phyloP scores from a whole-genome alignment of 2,329 filamentous ascomycete species.

The Exophiala oligosperma region DNA sequence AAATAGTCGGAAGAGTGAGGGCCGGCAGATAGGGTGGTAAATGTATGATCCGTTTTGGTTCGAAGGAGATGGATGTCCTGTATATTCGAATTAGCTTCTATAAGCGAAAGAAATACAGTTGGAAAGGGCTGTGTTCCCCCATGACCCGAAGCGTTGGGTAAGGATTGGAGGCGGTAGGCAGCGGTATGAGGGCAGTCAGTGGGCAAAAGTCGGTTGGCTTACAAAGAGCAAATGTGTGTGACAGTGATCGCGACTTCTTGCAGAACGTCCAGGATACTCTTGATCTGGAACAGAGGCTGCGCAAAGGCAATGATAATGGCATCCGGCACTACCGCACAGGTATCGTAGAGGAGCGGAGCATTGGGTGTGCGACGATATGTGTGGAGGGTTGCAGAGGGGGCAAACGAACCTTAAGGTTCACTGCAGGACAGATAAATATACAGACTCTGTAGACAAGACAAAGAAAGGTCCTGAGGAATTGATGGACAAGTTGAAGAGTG shows the following conservation, averaged over 20 bases:
- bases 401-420: slow-evolving; percentile 1
- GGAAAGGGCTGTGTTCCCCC: neutral
- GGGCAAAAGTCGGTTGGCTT: slow-evolving; percentile 32
- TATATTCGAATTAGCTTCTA: slow-evolving; percentile 4
- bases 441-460: slow-evolving; percentile 4
- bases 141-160: neutral
- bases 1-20: neutral
- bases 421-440: slow-evolving; percentile 38
- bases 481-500: slow-evolving; percentile 9
- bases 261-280: slow-evolving; percentile 24
- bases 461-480: neutral
- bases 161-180: slow-evolving; percentile 6
- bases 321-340: slow-evolving; percentile 27
- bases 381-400: neutral
- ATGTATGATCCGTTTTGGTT: neutral
- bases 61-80: neutral
- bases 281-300: slow-evolving; percentile 15
- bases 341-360: slow-evolving; percentile 26
- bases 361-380: slow-evolving; percentile 31
- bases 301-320: slow-evolving; percentile 22
- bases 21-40: neutral
- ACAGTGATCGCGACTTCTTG: slow-evolving; percentile 28
- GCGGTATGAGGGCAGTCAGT: slow-evolving; percentile 21
- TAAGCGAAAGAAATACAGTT: neutral
- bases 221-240: slow-evolving; percentile 23